Base-by-base conservation (phyloP, 495 filamentous ascomycete genomes). In the Apiosordaria backusii region DNA sequence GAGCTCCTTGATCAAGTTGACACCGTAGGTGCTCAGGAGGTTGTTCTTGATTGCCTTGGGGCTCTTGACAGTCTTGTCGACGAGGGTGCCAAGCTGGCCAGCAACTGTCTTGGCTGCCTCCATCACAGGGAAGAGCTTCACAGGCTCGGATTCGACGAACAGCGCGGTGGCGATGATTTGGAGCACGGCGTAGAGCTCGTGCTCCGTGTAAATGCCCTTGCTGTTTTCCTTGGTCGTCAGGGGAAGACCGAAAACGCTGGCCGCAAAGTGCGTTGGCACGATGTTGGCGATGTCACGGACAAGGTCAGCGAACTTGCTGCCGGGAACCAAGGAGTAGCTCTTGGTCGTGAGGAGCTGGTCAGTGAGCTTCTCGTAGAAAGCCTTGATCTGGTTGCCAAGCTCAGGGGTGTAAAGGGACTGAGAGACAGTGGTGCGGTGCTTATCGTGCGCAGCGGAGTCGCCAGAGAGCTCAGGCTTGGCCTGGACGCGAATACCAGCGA, bases 171-270 rank as follows among this genome's bases (percentile, higher is more conserved):
- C 92, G 63, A 93, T 83, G 26, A 88, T 81, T 0, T 89, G 82
- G 6, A 96, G 78, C n/a, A 88, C 85, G 76, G 85, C 87, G 76
- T 92, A 93, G 65, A 95, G 77, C 76, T 95, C 90, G 50, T 93
- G 85, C 69, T 91, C 89, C 7, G 86, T 90, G 78, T 92, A 93
- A 40, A 92, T 77, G 4, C 89, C 90, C 65, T 83, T 84, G 13
- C 87, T 82, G 71, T 88, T 86, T 26, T 87, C 84, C 66, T 86
- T 83, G 45, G 85, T 88, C 78, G 90, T 90, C 66, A 96, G 78
- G 0, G 92, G 89, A 1, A 96, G 81, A 23, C 85, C 86, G 74
- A 93, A 92, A 26, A 93, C 73, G 26, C 83, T 83, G 7, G 92
- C 83, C 2, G 85, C 90, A 60, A 95, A 93, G 70, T 89, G 84